Percentiles rank a stretch among this genome's conserved stretches.
Conservation (phyloP, 306 rosid species). For the Abrus precatorius region DNA sequence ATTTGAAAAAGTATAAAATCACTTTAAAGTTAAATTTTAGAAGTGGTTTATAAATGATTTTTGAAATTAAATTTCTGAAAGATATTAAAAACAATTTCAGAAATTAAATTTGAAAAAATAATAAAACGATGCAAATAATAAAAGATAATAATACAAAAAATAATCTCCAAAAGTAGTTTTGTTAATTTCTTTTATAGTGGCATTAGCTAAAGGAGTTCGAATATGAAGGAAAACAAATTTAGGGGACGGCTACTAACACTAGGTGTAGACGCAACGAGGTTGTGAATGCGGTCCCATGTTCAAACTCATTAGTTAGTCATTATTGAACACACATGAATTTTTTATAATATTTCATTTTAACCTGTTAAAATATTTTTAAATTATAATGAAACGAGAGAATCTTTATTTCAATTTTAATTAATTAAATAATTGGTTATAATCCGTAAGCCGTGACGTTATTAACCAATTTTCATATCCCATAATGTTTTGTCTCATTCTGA, state of each 20-base stretch:
- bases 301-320: neutral
- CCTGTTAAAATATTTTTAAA: neutral
- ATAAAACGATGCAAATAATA: too few species aligned
- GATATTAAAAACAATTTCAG: too few species aligned
- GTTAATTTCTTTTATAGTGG: too few species aligned
- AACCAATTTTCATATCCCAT: neutral
- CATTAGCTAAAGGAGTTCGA: too few species aligned
- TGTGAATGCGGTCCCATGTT: neutral
- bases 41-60: too few species aligned
- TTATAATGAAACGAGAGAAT: neutral
- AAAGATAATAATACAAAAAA: too few species aligned
- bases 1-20: too few species aligned
- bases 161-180: too few species aligned
- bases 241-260: neutral
- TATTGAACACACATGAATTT: neutral
- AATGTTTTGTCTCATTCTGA: slow-evolving; percentile 19
- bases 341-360: neutral
- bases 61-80: too few species aligned
- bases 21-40: too few species aligned
- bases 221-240: too few species aligned
- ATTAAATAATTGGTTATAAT: neutral
- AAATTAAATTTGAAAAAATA: too few species aligned
- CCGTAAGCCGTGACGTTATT: slow-evolving; percentile 43
- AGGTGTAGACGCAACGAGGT: neutral
- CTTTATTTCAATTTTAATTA: slow-evolving; percentile 6